phyloP scores from a whole-genome alignment of 2,329 filamentous ascomycete species.

The Aspergillus pseudoglaucus region DNA sequence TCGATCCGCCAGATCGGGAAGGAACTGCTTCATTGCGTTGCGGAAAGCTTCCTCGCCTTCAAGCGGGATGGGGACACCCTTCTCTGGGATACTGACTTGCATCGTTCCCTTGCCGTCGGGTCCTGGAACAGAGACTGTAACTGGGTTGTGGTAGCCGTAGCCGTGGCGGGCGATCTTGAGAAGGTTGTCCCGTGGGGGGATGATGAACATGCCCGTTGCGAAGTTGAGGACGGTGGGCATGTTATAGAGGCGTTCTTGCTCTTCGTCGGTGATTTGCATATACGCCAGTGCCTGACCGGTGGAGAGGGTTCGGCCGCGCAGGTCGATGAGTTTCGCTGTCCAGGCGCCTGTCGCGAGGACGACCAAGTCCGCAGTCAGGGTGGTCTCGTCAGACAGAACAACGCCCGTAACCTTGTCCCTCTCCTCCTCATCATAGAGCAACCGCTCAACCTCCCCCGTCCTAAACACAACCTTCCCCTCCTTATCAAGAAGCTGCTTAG shows the following conservation, averaged over 20 bases:
- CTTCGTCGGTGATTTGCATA: constrained; percentile 63
- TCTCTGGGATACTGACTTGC: constrained; percentile 35
- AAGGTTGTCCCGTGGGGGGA: constrained; percentile 48
- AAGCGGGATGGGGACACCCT: constrained; percentile 32
- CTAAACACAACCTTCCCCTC: constrained; percentile 30
- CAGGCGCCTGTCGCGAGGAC: constrained; percentile 83
- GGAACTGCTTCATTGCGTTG: constrained; percentile 52
- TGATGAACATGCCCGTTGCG: constrained; percentile 48
- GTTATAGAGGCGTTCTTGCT: constrained; percentile 58
- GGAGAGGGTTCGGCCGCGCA: constrained; percentile 67
- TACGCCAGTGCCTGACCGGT: constrained; percentile 80
- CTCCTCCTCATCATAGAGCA: constrained; percentile 20
- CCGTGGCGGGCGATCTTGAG: constrained; percentile 66
- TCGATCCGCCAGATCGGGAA: constrained; percentile 55
- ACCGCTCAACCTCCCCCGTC: constrained; percentile 29
- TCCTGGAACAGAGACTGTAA: constrained; percentile 21
- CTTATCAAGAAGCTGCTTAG: constrained; percentile 30
- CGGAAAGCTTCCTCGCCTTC: constrained; percentile 60
- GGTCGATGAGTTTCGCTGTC: constrained; percentile 70
- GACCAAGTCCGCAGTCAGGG: constrained; percentile 61
- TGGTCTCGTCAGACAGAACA: constrained; percentile 43
- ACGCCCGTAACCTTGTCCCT: constrained; percentile 40
- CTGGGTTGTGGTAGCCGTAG: constrained; percentile 56
- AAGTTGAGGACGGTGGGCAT: constrained; percentile 58
- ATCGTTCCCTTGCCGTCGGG: constrained; percentile 13